A percentile compares a stretch with the other conserved stretches of the same genome.
These are phyloP conservation scores for Penicillium mononematosum DNA, from an alignment of 495 filamentous ascomycete genomes.

Conservation along the genomic window DNA sequence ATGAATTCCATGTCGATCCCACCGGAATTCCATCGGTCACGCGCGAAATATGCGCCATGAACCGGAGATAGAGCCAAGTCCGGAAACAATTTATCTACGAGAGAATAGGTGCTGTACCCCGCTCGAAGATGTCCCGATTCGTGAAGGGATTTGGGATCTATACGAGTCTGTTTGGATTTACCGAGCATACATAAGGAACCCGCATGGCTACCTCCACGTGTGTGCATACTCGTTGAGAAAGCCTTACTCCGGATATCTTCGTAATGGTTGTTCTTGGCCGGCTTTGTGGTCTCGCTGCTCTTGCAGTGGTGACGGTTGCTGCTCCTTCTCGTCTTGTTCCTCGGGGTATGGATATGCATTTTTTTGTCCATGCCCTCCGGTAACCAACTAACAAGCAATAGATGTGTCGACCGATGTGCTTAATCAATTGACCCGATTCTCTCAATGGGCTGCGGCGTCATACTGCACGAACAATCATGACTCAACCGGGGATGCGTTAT, in stretches of 20 bases:
- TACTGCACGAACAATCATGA: slow-evolving; percentile 62
- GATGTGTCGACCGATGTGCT: slow-evolving; percentile 33
- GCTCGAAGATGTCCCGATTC: background rate
- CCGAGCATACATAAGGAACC: slow-evolving; percentile 6
- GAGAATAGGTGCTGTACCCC: background rate
- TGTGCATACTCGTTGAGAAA: slow-evolving; percentile 1
- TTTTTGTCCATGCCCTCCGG: background rate
- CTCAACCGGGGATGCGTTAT: slow-evolving; percentile 45
- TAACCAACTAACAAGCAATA: slow-evolving; percentile 12
- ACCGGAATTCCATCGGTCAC: slow-evolving; percentile 23
- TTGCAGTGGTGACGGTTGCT: slow-evolving; percentile 26
- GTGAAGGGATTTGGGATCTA: background rate
- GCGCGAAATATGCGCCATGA: slow-evolving; percentile 4
- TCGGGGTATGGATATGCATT: slow-evolving; percentile 28
- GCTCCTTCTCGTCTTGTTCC: slow-evolving; percentile 25
- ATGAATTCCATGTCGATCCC: slow-evolving; percentile 22
- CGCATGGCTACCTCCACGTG: background rate
- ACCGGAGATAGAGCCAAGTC: slow-evolving; percentile 5
- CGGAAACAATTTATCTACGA: background rate
- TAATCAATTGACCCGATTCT: slow-evolving; percentile 56
- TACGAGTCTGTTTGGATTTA: background rate
- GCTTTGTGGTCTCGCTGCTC: slow-evolving; percentile 17
- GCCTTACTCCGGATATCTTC: background rate
- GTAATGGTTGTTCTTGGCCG: slow-evolving; percentile 13
- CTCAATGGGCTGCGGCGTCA: slow-evolving; percentile 67